Base-by-base conservation (phyloP, 768 basidiomycete genomes). In the Naematelia aurantialba region DNA sequence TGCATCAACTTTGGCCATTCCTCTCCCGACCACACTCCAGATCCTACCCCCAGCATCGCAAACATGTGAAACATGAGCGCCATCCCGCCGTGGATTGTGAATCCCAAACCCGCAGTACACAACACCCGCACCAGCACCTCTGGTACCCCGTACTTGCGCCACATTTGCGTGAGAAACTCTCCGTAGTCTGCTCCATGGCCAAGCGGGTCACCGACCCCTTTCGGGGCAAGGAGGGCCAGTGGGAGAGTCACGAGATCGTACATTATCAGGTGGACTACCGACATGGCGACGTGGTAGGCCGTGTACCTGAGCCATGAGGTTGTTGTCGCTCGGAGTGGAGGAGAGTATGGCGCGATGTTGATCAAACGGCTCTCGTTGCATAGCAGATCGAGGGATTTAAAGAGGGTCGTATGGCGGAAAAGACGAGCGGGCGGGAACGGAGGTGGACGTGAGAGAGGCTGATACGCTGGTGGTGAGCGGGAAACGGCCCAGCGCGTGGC, bases 341-440 rank as follows among this genome's bases (percentile, higher is more conserved):
- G 47, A 29, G 59, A 56, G 48, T 51, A 56, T 1, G 22, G 42
- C 11, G 34, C 25, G 25, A 61, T 49, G 39, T 47, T 47, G 30
- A 56, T 31, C 21, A 55, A 34, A 4, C 59, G 29, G n/a, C 45
- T 44, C 39, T 56, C 48, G 55, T 56, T 61, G 17, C 48, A 21
- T 17, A 55, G 39, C 21, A 61, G 59, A 26, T 61, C 55, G 25
- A 55, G 45, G 11, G 55, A 30, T 52, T 61, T 61, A 54, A 61
- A 61, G 5, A 31, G 12, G 19, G 30, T 50, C 13, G 49, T 56
- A 5, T 31, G 48, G 22, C 59, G 53, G 3, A 61, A 3, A 22
- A n/a, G 27, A 34, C 25, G 21, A 27, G 42, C 42, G 11, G 31
- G 45, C 70, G 45, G 29, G 83, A 83, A 42, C 83, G 79, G 58